phyloP scores from a whole-genome alignment of 208 protist species.

The Acanthamoeba healyi region DNA sequence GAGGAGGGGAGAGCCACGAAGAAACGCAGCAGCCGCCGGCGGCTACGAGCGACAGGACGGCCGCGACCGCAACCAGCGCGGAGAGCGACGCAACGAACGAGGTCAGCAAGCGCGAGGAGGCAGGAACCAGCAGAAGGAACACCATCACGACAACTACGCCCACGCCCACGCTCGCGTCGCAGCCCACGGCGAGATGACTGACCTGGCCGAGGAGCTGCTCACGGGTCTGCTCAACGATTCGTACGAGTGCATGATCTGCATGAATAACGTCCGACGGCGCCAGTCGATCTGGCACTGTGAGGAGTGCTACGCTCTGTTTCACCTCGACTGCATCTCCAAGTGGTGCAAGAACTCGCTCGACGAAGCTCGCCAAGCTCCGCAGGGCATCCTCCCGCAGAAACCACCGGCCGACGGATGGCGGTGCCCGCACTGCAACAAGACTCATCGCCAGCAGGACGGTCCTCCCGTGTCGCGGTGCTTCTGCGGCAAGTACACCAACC shows the following conservation, averaged over 20 bases:
- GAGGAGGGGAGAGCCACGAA: background rate
- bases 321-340: slow-evolving; percentile 84
- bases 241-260: slow-evolving; percentile 90
- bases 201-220: slow-evolving; percentile 53
- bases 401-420: slow-evolving; percentile 71
- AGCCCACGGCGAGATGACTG: background rate
- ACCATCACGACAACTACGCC: background rate
- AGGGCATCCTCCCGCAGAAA: slow-evolving; percentile 25
- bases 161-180: background rate
- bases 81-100: background rate
- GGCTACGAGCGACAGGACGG: background rate
- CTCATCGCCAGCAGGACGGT: slow-evolving; percentile 1
- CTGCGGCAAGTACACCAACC: slow-evolving; percentile 84
- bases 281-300: slow-evolving; percentile 83
- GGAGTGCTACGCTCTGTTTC: slow-evolving; percentile 86
- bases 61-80: background rate
- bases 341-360: slow-evolving; percentile 78
- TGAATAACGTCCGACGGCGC: slow-evolving; percentile 73
- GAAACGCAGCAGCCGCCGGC: background rate
- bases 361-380: slow-evolving; percentile 3
- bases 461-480: slow-evolving; percentile 82
- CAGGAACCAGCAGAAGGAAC: background rate
- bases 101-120: background rate
- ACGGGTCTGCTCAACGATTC: slow-evolving; percentile 75
- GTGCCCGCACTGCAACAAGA: slow-evolving; percentile 84